phyloP scores from a whole-genome alignment of 2,329 filamentous ascomycete species.

The Acephala macrosclerotiorum region DNA sequence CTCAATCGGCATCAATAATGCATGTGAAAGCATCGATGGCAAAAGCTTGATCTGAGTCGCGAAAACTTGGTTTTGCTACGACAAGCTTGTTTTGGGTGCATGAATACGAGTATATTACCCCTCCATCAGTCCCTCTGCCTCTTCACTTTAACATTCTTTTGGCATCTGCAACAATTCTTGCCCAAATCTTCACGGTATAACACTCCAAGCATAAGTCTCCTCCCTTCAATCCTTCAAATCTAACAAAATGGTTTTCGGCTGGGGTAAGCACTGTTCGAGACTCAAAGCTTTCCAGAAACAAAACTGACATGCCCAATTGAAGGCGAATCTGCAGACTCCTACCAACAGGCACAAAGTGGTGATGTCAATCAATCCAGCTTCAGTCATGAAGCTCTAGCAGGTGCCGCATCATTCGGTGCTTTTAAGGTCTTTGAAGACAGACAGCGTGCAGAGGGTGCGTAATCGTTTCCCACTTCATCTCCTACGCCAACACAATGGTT shows the following conservation, averaged over 20 bases:
- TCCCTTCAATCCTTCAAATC: constrained; percentile 20
- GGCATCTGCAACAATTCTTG: background rate
- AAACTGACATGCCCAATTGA: background rate
- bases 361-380: constrained; percentile 59
- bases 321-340: constrained; percentile 53
- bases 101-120: background rate
- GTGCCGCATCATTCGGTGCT: constrained; percentile 78
- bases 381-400: constrained; percentile 77
- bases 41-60: background rate
- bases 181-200: background rate
- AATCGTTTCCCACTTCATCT: background rate
- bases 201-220: background rate
- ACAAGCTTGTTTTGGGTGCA: too few relatives aligned
- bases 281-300: background rate
- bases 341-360: constrained; percentile 50
- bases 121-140: background rate
- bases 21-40: background rate
- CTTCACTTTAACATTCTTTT: background rate
- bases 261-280: constrained; percentile 30
- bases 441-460: constrained; percentile 71
- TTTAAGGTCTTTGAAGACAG: constrained; percentile 83
- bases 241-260: constrained; percentile 41
- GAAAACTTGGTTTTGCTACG: background rate
- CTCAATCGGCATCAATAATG: background rate
- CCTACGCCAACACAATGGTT: background rate